Conservation (phyloP, 768 basidiomycete genomes). For the Mrakia blollopis region DNA sequence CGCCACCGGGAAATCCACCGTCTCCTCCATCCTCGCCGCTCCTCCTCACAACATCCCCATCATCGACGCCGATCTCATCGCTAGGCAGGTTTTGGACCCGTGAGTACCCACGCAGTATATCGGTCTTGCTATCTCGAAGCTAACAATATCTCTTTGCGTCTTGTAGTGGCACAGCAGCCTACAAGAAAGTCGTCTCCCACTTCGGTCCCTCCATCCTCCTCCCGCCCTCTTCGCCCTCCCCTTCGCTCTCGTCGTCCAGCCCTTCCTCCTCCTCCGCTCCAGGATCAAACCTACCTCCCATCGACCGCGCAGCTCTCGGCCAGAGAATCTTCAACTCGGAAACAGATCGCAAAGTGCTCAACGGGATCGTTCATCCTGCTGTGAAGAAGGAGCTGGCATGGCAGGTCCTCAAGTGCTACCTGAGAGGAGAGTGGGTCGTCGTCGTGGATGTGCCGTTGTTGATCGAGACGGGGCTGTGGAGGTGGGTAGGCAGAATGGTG, state of each 20-base stretch:
- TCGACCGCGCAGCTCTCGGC: conserved; percentile 60
- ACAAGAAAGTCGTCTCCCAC: conserved; percentile 58
- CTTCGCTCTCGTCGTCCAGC: background rate
- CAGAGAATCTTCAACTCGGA: conserved; percentile 76
- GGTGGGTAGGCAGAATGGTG: conserved; percentile 72
- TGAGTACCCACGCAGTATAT: no score
- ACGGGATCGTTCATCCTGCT: conserved; percentile 83
- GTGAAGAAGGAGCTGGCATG: conserved; percentile 73
- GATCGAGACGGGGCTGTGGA: conserved; percentile 81
- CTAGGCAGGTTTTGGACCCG: conserved; percentile 77
- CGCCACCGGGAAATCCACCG: conserved; percentile 90
- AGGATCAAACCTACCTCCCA: conserved; percentile 47
- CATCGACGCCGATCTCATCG: conserved; percentile 86
- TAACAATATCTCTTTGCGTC: no score
- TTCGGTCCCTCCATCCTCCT: conserved; percentile 55
- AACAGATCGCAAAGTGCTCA: conserved; percentile 64
- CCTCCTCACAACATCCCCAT: conserved; percentile 64
- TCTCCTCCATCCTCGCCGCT: conserved; percentile 62
- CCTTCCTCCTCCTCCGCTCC: conserved; percentile 34
- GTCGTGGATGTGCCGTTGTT: conserved; percentile 87
- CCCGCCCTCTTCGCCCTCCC: background rate
- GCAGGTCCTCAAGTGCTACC: conserved; percentile 65
- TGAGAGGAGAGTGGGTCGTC: conserved; percentile 69
- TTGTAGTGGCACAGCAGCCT: conserved; percentile 58
- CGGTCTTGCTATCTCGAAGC: no score